Percentiles rank a stretch among this genome's conserved stretches.
Conservation (phyloP, 352 stramenopile genomes). For the Phytophthora citrophthora region DNA sequence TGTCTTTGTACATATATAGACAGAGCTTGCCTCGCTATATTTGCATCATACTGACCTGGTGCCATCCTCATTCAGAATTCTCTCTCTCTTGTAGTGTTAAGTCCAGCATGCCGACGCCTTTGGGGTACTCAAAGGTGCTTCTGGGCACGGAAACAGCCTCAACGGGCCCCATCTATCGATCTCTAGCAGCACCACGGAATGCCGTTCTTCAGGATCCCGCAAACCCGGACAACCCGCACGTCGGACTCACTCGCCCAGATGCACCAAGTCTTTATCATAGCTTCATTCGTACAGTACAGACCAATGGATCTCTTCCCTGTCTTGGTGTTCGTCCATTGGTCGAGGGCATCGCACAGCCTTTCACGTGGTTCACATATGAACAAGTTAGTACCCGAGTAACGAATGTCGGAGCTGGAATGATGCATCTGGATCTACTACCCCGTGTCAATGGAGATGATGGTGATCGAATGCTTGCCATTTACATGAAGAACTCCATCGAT, state of each 20-base stretch:
- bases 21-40: slow-evolving; percentile 18
- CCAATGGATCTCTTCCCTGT: slow-evolving; percentile 40
- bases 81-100: not conserved
- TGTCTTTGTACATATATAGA: slow-evolving; percentile 25
- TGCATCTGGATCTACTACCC: slow-evolving; percentile 52
- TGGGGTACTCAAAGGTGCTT: slow-evolving; percentile 54
- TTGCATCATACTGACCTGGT: not conserved
- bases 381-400: slow-evolving; percentile 46
- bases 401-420: slow-evolving; percentile 50
- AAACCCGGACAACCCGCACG: slow-evolving; percentile 43
- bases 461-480: slow-evolving; percentile 90
- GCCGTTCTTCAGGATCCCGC: slow-evolving; percentile 40
- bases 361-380: slow-evolving; percentile 66
- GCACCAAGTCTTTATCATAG: slow-evolving; percentile 57
- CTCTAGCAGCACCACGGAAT: slow-evolving; percentile 28
- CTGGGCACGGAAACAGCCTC: slow-evolving; percentile 47
- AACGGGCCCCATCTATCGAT: slow-evolving; percentile 56
- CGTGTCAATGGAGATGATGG: slow-evolving; percentile 42
- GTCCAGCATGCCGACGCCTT: slow-evolving; percentile 38
- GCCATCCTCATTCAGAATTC: slow-evolving; percentile 4
- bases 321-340: slow-evolving; percentile 52
- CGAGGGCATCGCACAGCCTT: slow-evolving; percentile 32
- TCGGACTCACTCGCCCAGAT: slow-evolving; percentile 45
- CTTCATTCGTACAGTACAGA: slow-evolving; percentile 41
- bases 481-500: slow-evolving; percentile 97